Percentiles rank a stretch among this genome's conserved stretches.
Evolutionary conservation across 2,329 filamentous ascomycete species (phyloP).

Genomic region (Aspergillus sp.): DNA sequence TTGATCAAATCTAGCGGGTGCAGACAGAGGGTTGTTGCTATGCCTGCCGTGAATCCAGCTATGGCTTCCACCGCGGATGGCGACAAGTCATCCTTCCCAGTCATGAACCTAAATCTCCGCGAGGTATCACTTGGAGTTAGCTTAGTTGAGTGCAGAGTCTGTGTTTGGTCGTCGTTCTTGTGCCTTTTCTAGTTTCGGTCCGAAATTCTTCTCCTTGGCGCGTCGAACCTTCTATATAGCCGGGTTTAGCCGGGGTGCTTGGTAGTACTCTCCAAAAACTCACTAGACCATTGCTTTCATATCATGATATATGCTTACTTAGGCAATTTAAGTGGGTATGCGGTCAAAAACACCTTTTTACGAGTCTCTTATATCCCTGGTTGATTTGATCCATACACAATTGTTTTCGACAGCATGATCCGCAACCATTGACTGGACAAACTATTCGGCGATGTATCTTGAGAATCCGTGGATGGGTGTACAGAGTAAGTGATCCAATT

Average conservation of each 20-base stretch:
- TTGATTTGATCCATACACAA: background rate
- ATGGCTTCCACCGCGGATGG: constrained; percentile 81
- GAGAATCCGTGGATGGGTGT: background rate
- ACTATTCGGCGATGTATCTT: background rate
- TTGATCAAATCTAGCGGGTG: constrained; percentile 96
- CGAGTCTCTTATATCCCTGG: background rate
- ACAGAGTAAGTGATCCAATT: constrained; percentile 5
- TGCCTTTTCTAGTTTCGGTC: background rate
- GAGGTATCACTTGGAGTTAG: background rate
- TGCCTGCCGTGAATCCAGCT: constrained; percentile 85
- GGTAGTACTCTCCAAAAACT: background rate
- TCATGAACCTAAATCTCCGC: constrained; percentile 37
- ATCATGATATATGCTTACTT: background rate
- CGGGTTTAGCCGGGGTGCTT: background rate
- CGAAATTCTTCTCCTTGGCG: constrained; percentile 8
- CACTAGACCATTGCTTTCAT: background rate
- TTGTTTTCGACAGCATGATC: background rate
- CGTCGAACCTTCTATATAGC: constrained; percentile 2
- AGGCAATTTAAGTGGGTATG: background rate
- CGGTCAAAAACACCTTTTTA: background rate
- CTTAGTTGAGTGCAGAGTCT: background rate
- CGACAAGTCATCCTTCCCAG: constrained; percentile 59
- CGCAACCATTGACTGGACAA: background rate
- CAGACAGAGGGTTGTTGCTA: constrained; percentile 79
- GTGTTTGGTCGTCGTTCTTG: background rate